phyloP scores from a whole-genome alignment of 306 rosid genomes.

The Rosa multiflora region DNA sequence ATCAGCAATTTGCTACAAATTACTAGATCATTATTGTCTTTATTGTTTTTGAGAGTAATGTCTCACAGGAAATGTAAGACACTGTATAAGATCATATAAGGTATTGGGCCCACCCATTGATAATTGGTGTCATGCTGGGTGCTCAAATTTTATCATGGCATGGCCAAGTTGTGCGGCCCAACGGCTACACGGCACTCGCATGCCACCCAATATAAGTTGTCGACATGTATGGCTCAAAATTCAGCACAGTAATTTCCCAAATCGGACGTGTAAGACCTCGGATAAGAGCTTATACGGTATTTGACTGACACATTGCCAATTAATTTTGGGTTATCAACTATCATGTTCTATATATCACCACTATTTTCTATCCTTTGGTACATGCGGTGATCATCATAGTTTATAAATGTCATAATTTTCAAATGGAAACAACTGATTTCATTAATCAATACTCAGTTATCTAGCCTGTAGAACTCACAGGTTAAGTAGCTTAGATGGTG shows the following conservation, averaged over 20 bases:
- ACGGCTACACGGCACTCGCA: neutral
- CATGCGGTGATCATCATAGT: neutral
- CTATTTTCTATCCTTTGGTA: neutral
- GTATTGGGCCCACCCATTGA: neutral
- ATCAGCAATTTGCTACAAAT: neutral
- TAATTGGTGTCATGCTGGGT: neutral
- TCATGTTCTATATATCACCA: neutral
- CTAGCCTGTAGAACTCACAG: slow-evolving; percentile 60
- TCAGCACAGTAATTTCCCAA: neutral
- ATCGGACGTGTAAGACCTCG: neutral
- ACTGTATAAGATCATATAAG: neutral
- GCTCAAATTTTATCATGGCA: neutral
- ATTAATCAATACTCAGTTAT: neutral
- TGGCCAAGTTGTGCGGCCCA: neutral
- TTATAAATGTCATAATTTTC: neutral
- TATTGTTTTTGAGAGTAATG: neutral
- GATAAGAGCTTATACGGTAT: neutral
- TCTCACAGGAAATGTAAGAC: slow-evolving; percentile 1
- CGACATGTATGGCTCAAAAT: neutral
- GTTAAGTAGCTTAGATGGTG: slow-evolving; percentile 92
- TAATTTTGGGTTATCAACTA: neutral
- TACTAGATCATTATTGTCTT: neutral
- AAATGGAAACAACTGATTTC: neutral
- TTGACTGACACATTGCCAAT: neutral
- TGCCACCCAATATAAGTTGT: neutral